Evolutionary conservation across 148 eudicot genomes (phyloP).

Genomic region (Amaranthus cruentus): DNA sequence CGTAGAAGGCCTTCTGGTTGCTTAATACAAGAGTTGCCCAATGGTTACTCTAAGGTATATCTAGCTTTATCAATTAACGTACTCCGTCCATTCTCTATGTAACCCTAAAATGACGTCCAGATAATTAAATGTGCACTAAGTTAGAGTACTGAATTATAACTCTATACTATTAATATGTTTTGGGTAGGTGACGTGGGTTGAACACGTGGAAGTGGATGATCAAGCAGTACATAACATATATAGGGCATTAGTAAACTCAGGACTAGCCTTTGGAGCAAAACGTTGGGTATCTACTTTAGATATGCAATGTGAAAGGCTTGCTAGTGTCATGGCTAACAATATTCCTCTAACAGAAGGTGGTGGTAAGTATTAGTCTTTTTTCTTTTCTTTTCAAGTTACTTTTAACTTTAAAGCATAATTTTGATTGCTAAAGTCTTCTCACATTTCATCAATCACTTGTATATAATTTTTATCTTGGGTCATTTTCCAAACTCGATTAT

Average conservation of each 20-base stretch:
- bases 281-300: constrained; percentile 92
- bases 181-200: constrained; percentile 76
- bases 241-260: constrained; percentile 60
- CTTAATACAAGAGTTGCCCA: constrained; percentile 73
- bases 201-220: constrained; percentile 86
- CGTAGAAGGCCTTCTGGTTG: constrained; percentile 93
- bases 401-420: too few relatives aligned
- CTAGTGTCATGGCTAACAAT: constrained; percentile 83
- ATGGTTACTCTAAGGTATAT: constrained; percentile 86
- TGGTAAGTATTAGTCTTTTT: constrained; percentile 34
- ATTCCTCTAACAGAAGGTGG: constrained; percentile 85
- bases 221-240: constrained; percentile 70
- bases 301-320: constrained; percentile 82
- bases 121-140: background rate
- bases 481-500: too few relatives aligned
- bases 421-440: too few relatives aligned
- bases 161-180: background rate
- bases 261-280: constrained; percentile 83
- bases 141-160: background rate
- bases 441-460: too few relatives aligned
- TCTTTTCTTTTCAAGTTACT: too few relatives aligned
- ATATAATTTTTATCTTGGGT: too few relatives aligned
- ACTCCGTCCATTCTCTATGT: too few relatives aligned
- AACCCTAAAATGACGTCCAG: background rate
- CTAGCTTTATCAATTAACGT: too few relatives aligned